These are phyloP conservation scores for Baeospora myosura DNA, from an alignment of 1,284 basidiomycete species.

Conservation along the genomic window DNA sequence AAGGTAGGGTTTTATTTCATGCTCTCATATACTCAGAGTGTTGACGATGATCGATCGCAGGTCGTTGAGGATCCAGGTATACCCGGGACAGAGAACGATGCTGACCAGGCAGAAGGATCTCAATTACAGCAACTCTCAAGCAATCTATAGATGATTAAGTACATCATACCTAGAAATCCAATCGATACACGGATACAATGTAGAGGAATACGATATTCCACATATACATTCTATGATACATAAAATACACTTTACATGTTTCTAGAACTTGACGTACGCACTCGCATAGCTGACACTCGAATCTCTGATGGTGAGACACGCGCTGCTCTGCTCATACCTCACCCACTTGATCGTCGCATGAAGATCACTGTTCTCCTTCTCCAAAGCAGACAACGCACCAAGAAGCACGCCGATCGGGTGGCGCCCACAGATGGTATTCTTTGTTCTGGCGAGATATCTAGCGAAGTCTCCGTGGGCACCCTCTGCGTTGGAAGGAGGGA, in stretches of 20 bases:
- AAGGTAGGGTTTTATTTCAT: slow-evolving; percentile 28
- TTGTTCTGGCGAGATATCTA: slow-evolving; percentile 71
- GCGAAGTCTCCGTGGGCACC: slow-evolving; percentile 62
- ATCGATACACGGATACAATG: slow-evolving; percentile 2
- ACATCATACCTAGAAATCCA: too few relatives aligned
- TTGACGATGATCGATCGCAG: slow-evolving; percentile 4
- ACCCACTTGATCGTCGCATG: slow-evolving; percentile 64
- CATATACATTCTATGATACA: neutral
- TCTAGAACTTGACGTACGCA: slow-evolving; percentile 61
- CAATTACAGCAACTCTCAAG: slow-evolving; percentile 32
- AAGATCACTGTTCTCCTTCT: slow-evolving; percentile 34
- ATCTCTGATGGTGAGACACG: slow-evolving; percentile 61
- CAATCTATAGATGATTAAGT: slow-evolving; percentile 37
- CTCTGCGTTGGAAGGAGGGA: slow-evolving; percentile 45
- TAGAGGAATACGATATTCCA: neutral
- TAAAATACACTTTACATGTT: slow-evolving; percentile 1
- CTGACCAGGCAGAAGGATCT: slow-evolving; percentile 47
- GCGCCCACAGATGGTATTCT: slow-evolving; percentile 96
- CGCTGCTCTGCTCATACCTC: slow-evolving; percentile 87
- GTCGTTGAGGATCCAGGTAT: slow-evolving; percentile 44
- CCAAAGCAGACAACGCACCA: slow-evolving; percentile 62
- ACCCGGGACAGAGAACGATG: slow-evolving; percentile 53
- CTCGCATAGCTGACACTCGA: slow-evolving; percentile 96
- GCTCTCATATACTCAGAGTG: neutral
- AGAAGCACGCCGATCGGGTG: slow-evolving; percentile 93